Base-by-base conservation (phyloP, 495 filamentous ascomycete species). In the Tetracladium setigerum region DNA sequence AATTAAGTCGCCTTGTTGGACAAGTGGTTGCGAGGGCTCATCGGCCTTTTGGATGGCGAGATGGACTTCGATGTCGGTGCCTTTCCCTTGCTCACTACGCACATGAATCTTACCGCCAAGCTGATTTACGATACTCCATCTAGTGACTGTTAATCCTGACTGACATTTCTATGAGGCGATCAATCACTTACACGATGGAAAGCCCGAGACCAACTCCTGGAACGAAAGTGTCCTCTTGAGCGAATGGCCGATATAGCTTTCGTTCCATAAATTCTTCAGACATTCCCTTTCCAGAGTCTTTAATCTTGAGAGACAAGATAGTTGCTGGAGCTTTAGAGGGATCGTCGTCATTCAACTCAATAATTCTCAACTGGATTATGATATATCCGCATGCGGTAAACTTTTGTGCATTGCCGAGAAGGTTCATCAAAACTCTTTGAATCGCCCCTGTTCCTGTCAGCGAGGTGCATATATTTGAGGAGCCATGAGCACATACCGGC, bases 331-430 rank as follows among this genome's bases (percentile, higher is more conserved):
- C 2, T 9, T 37, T 35, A 15, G 15, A 15, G 12, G 1, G 2
- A 1, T 40, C 38, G 12, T 24, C 7, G 0, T 45, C 18, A 13
- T 13, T 1, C 11, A 16, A 15, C n/a, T 30, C 46, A 12, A 36
- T 7, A 40, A 57, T 16, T 7, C 40, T 1, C 9, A 56, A 30
- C 14, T 39, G 70, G 8, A 91, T 62, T 7, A 74, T 72, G 30
- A 92, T 83, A 41, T 68, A 77, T 8, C 87, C 87, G 0, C 64
- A 61, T 8, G 70, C 67, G 9, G 82, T 89, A 51, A 87, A 90
- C 54, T 94, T 94, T 55, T 89, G 76, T 0, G 87, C 78, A 60
- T 94, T 94, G 13, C 87, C 83, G 49, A 88, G 83, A 1, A 91
- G 52, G 50, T 94, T 90, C 81, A 89, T 85, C 22, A 92, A 73